Percentiles rank a stretch among this genome's conserved stretches.
phyloP scores from a whole-genome alignment of 2,329 filamentous ascomycete species.

The Leptographium galeiforme region DNA sequence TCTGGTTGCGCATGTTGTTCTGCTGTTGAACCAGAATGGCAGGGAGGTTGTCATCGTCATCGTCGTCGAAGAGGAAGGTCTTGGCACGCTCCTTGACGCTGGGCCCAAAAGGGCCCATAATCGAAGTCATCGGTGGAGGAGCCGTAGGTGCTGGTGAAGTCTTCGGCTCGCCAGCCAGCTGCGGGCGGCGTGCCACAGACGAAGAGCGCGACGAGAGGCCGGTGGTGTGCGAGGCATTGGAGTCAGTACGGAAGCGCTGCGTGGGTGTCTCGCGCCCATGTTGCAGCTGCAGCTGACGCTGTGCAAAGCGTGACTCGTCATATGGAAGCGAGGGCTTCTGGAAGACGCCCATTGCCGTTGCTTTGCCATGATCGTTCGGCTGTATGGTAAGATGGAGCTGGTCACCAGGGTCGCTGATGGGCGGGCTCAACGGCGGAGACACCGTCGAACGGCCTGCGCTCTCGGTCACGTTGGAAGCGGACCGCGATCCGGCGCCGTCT shows the following conservation, averaged over 20 bases:
- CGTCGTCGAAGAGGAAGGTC: conserved; percentile 27
- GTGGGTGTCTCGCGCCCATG: conserved; percentile 55
- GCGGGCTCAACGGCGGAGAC: conserved; percentile 49
- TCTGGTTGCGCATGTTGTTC: conserved; percentile 10
- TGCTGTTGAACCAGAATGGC: background rate
- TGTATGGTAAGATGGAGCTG: conserved; percentile 49
- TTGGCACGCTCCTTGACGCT: conserved; percentile 10
- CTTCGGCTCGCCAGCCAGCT: conserved; percentile 9
- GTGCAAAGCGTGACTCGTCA: conserved; percentile 73
- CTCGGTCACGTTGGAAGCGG: conserved; percentile 22
- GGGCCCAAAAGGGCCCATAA: background rate
- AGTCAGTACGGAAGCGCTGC: conserved; percentile 30
- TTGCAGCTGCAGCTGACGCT: conserved; percentile 70
- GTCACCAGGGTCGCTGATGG: conserved; percentile 62
- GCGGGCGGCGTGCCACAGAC: conserved; percentile 24
- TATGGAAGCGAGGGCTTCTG: conserved; percentile 65
- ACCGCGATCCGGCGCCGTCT: conserved; percentile 11
- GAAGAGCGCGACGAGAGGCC: conserved; percentile 31
- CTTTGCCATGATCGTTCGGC: conserved; percentile 67
- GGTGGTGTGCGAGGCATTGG: conserved; percentile 25
- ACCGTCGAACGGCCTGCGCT: conserved; percentile 15
- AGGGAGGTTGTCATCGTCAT: conserved; percentile 22
- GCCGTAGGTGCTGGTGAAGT: conserved; percentile 13
- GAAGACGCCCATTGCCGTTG: conserved; percentile 51
- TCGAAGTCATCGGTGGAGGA: conserved; percentile 7